Evolutionary conservation across 2,329 filamentous ascomycete genomes (phyloP).

Genomic region (Penicillium decumbens): DNA sequence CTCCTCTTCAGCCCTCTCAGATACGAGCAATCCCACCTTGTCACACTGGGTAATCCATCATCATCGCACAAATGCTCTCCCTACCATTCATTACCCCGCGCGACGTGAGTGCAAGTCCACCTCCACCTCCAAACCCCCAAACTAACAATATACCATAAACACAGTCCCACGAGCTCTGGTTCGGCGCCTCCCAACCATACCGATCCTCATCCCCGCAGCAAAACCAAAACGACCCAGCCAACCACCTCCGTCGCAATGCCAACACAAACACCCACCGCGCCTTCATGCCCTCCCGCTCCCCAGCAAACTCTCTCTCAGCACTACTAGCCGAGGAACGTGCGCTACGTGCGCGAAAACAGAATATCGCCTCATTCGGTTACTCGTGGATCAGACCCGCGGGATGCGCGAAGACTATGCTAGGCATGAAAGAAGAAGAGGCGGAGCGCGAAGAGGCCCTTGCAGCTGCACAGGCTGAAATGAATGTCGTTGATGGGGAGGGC

Average conservation of each 20-base stretch:
- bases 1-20: background rate
- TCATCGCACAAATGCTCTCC: conserved; percentile 48
- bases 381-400: conserved; percentile 89
- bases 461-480: conserved; percentile 68
- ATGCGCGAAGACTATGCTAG: conserved; percentile 81
- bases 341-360: conserved; percentile 69
- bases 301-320: conserved; percentile 60
- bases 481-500: conserved; percentile 48
- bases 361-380: conserved; percentile 81
- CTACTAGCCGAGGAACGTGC: conserved; percentile 72
- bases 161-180: conserved; percentile 70
- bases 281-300: conserved; percentile 48
- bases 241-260: conserved; percentile 31
- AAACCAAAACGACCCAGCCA: conserved; percentile 20
- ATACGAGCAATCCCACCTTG: no score
- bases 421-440: conserved; percentile 80
- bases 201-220: conserved; percentile 35
- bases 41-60: background rate
- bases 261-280: conserved; percentile 21
- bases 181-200: conserved; percentile 57
- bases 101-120: conserved; percentile 53
- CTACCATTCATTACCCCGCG: conserved; percentile 65
- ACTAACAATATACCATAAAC: conserved; percentile 14
- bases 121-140: background rate
- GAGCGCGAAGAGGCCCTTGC: conserved; percentile 84